A percentile compares a stretch with the other conserved stretches of the same genome.
Conservation (phyloP, 2,329 filamentous ascomycete species). For the Aspergillus persii region DNA sequence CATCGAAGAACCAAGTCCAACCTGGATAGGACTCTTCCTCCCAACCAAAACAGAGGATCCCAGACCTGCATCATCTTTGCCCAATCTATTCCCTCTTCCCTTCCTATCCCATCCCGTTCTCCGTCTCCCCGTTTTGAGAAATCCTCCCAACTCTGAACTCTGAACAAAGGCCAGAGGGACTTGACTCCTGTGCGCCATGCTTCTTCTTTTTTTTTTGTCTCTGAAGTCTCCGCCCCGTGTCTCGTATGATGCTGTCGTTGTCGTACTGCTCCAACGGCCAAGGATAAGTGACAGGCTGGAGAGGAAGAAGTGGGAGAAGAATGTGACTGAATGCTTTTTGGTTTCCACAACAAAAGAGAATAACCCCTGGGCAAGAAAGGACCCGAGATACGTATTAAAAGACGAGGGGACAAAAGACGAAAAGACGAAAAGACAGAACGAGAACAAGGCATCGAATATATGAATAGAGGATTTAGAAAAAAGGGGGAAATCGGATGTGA, state of each 20-base stretch:
- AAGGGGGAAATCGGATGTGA: slow-evolving; percentile 12
- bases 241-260: neutral
- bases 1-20: slow-evolving; percentile 7
- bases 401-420: neutral
- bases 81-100: neutral
- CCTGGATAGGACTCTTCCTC: neutral
- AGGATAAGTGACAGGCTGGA: slow-evolving; percentile 4
- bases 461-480: slow-evolving; percentile 1
- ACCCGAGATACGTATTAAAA: slow-evolving; percentile 18
- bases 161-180: slow-evolving; percentile 23
- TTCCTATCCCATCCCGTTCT: neutral
- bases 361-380: slow-evolving; percentile 7
- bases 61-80: slow-evolving; percentile 3
- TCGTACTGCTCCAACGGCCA: slow-evolving; percentile 3
- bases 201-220: slow-evolving; percentile 21
- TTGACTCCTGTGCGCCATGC: slow-evolving; percentile 36
- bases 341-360: slow-evolving; percentile 16
- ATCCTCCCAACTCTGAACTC: slow-evolving; percentile 18
- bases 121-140: slow-evolving; percentile 9
- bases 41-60: slow-evolving; percentile 4
- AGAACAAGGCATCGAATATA: slow-evolving; percentile 9
- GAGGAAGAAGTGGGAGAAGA: slow-evolving; percentile 13
- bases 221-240: neutral
- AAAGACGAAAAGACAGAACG: neutral
- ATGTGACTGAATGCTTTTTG: slow-evolving; percentile 10